These are phyloP conservation scores for Blastosporella zonata DNA, from an alignment of 1,284 basidiomycete species.

Conservation along the genomic window DNA sequence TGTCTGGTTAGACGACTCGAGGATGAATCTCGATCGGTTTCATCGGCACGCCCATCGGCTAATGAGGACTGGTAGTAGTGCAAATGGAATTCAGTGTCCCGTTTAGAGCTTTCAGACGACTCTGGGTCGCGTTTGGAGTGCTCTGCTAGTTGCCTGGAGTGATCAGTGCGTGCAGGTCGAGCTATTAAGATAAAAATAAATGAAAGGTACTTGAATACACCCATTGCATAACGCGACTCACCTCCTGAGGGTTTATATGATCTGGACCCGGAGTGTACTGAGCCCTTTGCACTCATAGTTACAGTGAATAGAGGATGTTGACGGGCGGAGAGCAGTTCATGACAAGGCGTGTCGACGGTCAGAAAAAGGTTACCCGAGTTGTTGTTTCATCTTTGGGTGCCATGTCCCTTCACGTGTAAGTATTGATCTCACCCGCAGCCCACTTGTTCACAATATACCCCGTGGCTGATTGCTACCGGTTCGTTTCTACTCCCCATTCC, in stretches of 20 bases:
- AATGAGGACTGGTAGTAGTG: conserved; percentile 39
- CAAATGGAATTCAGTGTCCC: conserved; percentile 31
- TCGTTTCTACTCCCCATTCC: background rate
- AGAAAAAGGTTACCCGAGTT: conserved; percentile 6
- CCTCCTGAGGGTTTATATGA: conserved; percentile 16
- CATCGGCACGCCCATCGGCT: conserved; percentile 26
- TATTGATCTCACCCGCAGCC: too few species aligned
- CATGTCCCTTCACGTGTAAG: conserved; percentile 2
- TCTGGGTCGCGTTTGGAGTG: conserved; percentile 12
- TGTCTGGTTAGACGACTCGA: conserved; percentile 20
- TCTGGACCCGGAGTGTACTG: conserved; percentile 12
- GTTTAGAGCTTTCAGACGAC: conserved; percentile 17
- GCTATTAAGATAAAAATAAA: conserved; percentile 15
- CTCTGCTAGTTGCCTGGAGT: conserved; percentile 13
- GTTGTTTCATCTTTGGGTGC: conserved; percentile 21
- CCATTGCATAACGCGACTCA: conserved; percentile 10
- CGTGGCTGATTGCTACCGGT: too few species aligned
- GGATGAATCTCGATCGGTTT: conserved; percentile 15
- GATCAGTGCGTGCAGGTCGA: conserved; percentile 12
- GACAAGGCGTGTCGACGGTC: conserved; percentile 4
- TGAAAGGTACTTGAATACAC: conserved; percentile 13
- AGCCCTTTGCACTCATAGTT: conserved; percentile 16
- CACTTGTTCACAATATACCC: background rate
- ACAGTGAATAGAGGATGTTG: conserved; percentile 7
- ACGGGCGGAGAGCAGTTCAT: conserved; percentile 13